A percentile compares a stretch with the other conserved stretches of the same genome.
Conservation (phyloP, 202 grass and related monocot species). For the Musa balbisiana region DNA sequence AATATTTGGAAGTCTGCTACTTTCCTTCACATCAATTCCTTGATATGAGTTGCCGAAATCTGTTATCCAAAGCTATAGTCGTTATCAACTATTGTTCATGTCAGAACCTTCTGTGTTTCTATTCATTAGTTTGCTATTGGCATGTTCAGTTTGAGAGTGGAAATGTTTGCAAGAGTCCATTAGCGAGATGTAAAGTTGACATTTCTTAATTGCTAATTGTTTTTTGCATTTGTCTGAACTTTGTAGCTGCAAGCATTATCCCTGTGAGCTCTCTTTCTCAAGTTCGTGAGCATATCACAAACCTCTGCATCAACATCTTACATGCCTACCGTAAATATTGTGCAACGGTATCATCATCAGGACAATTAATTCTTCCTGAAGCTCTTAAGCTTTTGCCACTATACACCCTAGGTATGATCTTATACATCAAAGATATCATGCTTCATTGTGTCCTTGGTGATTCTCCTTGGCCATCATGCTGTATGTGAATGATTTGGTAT, state of each 20-base stretch:
- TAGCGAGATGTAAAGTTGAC: background rate
- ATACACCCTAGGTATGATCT: slow-evolving; percentile 64
- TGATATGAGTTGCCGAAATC: no score
- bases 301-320: slow-evolving; percentile 70
- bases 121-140: background rate
- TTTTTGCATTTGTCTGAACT: background rate
- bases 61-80: no score
- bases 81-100: no score
- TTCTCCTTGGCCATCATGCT: background rate
- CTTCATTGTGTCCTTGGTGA: background rate
- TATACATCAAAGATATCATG: background rate
- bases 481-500: background rate
- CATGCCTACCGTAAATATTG: slow-evolving; percentile 71
- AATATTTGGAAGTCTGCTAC: background rate
- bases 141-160: background rate
- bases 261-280: slow-evolving; percentile 43
- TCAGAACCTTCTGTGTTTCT: background rate
- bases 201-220: background rate
- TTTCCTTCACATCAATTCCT: no score
- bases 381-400: slow-evolving; percentile 79
- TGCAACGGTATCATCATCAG: slow-evolving; percentile 69
- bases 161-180: background rate
- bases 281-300: slow-evolving; percentile 59
- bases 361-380: slow-evolving; percentile 80
- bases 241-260: slow-evolving; percentile 55